phyloP scores from a whole-genome alignment of 495 filamentous ascomycete genomes.

The Annulohypoxylon moriforme region DNA sequence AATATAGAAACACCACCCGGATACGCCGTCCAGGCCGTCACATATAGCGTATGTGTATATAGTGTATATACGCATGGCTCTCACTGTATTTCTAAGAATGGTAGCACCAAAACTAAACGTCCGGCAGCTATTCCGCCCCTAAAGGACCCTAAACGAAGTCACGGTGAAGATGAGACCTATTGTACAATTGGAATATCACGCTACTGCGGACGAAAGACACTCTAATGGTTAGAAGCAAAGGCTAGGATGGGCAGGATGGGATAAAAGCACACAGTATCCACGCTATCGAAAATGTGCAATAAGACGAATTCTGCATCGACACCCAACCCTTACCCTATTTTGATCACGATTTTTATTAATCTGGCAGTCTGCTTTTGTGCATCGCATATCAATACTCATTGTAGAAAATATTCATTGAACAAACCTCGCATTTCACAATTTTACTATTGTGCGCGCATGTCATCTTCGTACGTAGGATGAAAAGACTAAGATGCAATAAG shows the following conservation, averaged over 20 bases:
- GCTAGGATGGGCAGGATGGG: background rate
- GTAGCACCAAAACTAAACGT: slow-evolving; percentile 4
- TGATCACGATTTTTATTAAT: background rate
- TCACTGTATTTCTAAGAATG: slow-evolving; percentile 27
- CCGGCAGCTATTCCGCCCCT: slow-evolving; percentile 33
- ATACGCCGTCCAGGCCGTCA: slow-evolving; percentile 28
- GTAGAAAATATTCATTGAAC: slow-evolving; percentile 9
- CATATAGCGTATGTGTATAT: slow-evolving; percentile 33
- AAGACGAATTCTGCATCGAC: slow-evolving; percentile 33
- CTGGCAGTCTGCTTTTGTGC: no score
- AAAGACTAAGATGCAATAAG: slow-evolving; percentile 28
- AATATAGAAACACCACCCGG: slow-evolving; percentile 29
- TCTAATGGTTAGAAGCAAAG: slow-evolving; percentile 3
- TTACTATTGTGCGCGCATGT: slow-evolving; percentile 8
- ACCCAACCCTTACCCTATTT: slow-evolving; percentile 18
- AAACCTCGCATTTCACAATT: slow-evolving; percentile 11
- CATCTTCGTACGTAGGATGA: slow-evolving; percentile 18
- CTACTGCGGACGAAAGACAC: slow-evolving; percentile 14
- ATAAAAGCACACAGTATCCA: background rate
- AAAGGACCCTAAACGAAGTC: slow-evolving; percentile 11
- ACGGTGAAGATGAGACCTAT: background rate
- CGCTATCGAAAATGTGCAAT: slow-evolving; percentile 21
- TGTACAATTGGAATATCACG: background rate
- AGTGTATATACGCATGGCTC: slow-evolving; percentile 12
- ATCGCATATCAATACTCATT: slow-evolving; percentile 12